Evolutionary conservation across 148 eudicot genomes (phyloP), one percentile per base, ranked within the genome.

Genomic region (Camellia sinensis): DNA sequence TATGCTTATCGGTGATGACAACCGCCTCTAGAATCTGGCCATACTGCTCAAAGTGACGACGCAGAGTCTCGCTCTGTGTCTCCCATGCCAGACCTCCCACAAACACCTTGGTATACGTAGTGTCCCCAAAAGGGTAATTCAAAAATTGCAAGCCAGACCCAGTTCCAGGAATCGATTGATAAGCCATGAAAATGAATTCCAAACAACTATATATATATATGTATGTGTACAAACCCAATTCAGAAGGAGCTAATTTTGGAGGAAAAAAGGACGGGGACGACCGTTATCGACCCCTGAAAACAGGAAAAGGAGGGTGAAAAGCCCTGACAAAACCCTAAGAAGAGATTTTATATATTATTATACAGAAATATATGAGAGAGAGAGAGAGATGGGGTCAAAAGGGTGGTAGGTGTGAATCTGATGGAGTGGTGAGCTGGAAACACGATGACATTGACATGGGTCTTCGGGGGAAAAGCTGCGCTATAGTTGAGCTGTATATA

Each of bases 1-100:
- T 80, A 50, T 74, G 73, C 83, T 84, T 81, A 68, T 84, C 86
- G 4, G 80, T 61, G 53, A 84, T 84, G 13, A 84, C 82, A 54
- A 84, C 84, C 9, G 86, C 86, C 78, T 84, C 86, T 8, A 84
- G 73, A 41, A 84, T 84, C 57, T 84, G 83, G 19, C 86, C 86
- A 14, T 65, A 84, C 78, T 57, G 79, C 61, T 60, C 75, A 53
- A 84, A 84, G 74, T 80, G 73, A 19, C 17, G 52, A 18, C 73
- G 76, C 75, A 83, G 76, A 1, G 75, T 74, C 19, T 83, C 85
- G 62, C 77, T 83, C 53, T 77, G 78, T 3, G 85, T 83, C 54
- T 83, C 85, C 85, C 85, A 83, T 0, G 85, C 85, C 76, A 83
- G 37, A 6, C 85, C 85, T 45, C 85, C 85, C 19, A 83, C 85